These are phyloP conservation scores for Colletotrichum viniferum DNA, from an alignment of 2,329 filamentous ascomycete genomes.

Conservation along the genomic window DNA sequence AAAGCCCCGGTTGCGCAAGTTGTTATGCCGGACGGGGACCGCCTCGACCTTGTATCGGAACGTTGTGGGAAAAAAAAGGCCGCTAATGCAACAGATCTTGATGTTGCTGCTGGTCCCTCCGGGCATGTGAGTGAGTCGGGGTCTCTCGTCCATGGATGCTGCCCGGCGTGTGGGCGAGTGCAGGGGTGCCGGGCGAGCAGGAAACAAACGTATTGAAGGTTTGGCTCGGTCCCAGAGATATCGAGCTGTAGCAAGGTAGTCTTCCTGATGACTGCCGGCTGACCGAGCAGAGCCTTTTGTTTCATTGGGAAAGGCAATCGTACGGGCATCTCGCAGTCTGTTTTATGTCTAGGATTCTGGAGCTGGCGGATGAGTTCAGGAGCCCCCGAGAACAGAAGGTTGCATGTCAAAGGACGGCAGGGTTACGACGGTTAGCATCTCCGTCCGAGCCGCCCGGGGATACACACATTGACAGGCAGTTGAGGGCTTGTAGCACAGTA, in stretches of 20 bases:
- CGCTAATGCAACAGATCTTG: conserved; percentile 16
- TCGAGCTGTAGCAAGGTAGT: neutral
- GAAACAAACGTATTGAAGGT: neutral
- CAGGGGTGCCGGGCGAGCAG: neutral
- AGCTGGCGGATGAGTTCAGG: neutral
- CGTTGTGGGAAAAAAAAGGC: neutral
- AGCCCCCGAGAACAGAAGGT: neutral
- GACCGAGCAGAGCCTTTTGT: neutral
- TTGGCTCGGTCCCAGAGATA: neutral
- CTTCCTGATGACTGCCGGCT: neutral
- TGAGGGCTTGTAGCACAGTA: neutral
- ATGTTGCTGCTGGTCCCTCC: neutral
- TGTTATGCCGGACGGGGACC: neutral
- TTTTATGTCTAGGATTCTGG: neutral
- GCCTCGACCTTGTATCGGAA: neutral
- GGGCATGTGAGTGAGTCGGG: neutral
- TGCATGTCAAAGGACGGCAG: neutral
- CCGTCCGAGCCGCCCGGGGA: conserved; percentile 13
- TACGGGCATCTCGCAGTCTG: neutral
- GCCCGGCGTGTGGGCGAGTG: neutral
- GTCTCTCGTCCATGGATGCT: neutral
- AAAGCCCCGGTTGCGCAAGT: neutral
- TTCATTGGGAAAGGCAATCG: neutral
- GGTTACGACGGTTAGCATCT: neutral
- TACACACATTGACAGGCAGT: neutral